Conservation (phyloP, 768 basidiomycete genomes). For the Lanmaoa pseudosensibilis region DNA sequence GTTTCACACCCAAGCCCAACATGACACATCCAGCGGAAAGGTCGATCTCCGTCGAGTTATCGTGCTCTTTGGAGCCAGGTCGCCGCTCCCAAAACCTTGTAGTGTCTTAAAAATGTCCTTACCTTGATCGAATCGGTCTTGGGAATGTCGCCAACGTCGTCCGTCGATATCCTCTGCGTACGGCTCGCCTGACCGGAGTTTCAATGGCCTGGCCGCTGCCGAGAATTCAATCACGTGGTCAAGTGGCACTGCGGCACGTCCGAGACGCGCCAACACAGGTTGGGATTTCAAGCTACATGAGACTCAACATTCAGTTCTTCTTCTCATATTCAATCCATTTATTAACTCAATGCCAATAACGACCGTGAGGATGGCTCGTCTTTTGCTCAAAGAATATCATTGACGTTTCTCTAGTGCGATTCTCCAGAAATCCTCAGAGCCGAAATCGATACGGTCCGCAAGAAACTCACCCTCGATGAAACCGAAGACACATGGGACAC, state of each 20-base stretch:
- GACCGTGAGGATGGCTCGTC: constrained; percentile 11
- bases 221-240: constrained; percentile 25
- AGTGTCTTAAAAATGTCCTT: constrained; percentile 14
- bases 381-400: background rate
- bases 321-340: background rate
- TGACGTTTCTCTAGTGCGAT: constrained; percentile 31
- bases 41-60: background rate
- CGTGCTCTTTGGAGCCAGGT: background rate
- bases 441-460: constrained; percentile 45
- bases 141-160: constrained; percentile 19
- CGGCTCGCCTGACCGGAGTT: constrained; percentile 21
- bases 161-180: background rate
- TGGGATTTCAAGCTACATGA: constrained; percentile 22
- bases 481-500: constrained; percentile 81
- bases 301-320: constrained; percentile 3
- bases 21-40: constrained; percentile 23
- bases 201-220: constrained; percentile 24
- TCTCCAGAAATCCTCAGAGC: constrained; percentile 33
- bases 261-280: constrained; percentile 17
- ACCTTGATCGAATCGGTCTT: constrained; percentile 27
- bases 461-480: constrained; percentile 50
- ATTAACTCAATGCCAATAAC: constrained; percentile 30
- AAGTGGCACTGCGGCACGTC: constrained; percentile 19
- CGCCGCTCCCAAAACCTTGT: background rate
- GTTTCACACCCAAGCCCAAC: constrained; percentile 10